Percentiles rank a stretch among this genome's conserved stretches.
These are phyloP conservation scores for Heracleum sosnowskyi DNA, from an alignment of 129 eudicot species.

Conservation along the genomic window DNA sequence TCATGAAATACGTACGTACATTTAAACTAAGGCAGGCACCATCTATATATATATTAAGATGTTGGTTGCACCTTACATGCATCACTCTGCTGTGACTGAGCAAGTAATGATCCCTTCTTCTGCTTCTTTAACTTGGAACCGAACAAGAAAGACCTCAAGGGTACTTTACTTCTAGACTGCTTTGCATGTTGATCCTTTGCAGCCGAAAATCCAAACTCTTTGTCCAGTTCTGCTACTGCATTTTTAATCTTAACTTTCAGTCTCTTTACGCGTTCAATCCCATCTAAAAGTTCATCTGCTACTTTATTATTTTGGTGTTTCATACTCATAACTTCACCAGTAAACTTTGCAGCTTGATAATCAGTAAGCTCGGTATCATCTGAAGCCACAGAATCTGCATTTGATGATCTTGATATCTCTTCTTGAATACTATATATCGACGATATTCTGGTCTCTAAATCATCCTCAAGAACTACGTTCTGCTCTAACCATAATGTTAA, in stretches of 20 bases:
- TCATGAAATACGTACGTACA: not conserved
- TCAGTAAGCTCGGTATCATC: conserved; percentile 29
- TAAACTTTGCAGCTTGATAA: conserved; percentile 56
- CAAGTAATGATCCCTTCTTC: conserved; percentile 29
- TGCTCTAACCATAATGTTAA: conserved; percentile 58
- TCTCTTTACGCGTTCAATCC: conserved; percentile 32
- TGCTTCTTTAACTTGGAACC: conserved; percentile 60
- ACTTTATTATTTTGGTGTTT: conserved; percentile 62
- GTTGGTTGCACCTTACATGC: not conserved
- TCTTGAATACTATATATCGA: conserved; percentile 49
- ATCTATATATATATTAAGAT: not conserved
- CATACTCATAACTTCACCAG: conserved; percentile 68
- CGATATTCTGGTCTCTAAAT: conserved; percentile 45
- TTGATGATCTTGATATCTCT: conserved; percentile 37
- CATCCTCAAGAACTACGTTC: conserved; percentile 50
- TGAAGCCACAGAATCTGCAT: not conserved
- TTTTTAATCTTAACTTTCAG: conserved; percentile 40
- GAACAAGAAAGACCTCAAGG: conserved; percentile 54
- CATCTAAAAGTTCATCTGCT: conserved; percentile 42
- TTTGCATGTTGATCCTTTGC: conserved; percentile 12
- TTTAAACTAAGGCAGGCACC: too few relatives aligned
- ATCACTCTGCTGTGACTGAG: conserved; percentile 37
- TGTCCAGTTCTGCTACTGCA: conserved; percentile 40
- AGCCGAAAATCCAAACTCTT: conserved; percentile 38
- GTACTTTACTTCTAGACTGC: conserved; percentile 28